Evolutionary conservation across 2,329 filamentous ascomycete genomes (phyloP), one percentile per base, ranked within the genome.

Genomic region (Clonostachys byssicola): DNA sequence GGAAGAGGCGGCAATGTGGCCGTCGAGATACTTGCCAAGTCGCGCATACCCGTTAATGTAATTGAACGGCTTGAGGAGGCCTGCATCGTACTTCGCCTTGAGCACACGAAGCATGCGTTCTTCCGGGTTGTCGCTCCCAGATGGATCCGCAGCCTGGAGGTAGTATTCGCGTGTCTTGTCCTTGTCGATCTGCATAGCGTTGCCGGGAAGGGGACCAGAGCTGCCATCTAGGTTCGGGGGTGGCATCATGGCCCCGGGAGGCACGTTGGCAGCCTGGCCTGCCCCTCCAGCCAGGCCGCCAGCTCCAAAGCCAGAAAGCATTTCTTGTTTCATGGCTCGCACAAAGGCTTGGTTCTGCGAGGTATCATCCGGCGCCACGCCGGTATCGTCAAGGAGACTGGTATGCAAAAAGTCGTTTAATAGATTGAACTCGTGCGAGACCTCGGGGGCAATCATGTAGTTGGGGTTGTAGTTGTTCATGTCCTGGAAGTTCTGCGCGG

Each of bases 11-110:
- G 89, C 84, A 63, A 97, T 86, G 62, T 97, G 86, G 49, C 85
- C 83, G 60, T 96, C 91, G 77, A 99, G 92, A 65, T 96, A 99
- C 52, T 86, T 84, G 52, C 91, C 89, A 43, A 99, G 74, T 34
- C 91, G 82, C 12, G 90, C 87, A 65, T 99, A 99, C 12, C 94
- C 94, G 60, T 95, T 95, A 57, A 97, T 89, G 66, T 99, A 99
- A 71, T 97, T 97, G 77, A 99, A 99, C 2, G 94, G 94, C 61
- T 92, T 94, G 49, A 99, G 74, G 60, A 99, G 77, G 2, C 94
- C 94, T 1, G 94, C 94, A 56, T 97, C 92, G 67, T 96, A 95
- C 67, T 99, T 99, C 52, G 94, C 94, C 64, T 88, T 89, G 48
- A 99, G 81, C 7, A 99, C 81, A 56, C 94, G 90, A 60, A 92